Conservation (phyloP, 2,329 filamentous ascomycete species). For the Lomentospora prolificans region DNA sequence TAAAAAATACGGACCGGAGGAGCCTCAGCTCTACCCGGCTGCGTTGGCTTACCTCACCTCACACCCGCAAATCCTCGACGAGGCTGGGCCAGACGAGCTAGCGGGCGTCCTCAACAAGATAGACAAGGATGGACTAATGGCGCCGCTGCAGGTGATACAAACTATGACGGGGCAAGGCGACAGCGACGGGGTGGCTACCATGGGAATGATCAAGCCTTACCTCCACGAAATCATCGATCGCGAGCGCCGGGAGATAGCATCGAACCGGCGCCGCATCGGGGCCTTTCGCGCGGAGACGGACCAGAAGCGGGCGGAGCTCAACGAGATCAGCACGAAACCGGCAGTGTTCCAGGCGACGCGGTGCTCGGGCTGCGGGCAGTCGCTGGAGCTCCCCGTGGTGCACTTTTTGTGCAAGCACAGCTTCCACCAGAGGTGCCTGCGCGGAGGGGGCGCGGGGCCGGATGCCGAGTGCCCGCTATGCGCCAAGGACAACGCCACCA, state of each 20-base stretch:
- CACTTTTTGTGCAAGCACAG: slow-evolving; percentile 97
- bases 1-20: slow-evolving; percentile 81
- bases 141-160: slow-evolving; percentile 91
- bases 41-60: slow-evolving; percentile 91
- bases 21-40: slow-evolving; percentile 85
- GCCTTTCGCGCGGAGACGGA: slow-evolving; percentile 80
- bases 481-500: slow-evolving; percentile 72
- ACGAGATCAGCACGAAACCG: slow-evolving; percentile 67
- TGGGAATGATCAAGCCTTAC: slow-evolving; percentile 95
- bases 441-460: slow-evolving; percentile 33
- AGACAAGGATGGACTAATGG: slow-evolving; percentile 84
- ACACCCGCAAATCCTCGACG: slow-evolving; percentile 67
- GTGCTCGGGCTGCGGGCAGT: slow-evolving; percentile 70
- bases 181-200: slow-evolving; percentile 66
- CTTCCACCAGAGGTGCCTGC: slow-evolving; percentile 85
- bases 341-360: slow-evolving; percentile 84
- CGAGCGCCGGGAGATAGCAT: slow-evolving; percentile 74
- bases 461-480: slow-evolving; percentile 82
- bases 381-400: slow-evolving; percentile 78
- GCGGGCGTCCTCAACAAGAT: slow-evolving; percentile 74
- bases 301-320: slow-evolving; percentile 67
- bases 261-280: slow-evolving; percentile 70
- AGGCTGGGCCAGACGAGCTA: slow-evolving; percentile 76
- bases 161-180: slow-evolving; percentile 56
- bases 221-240: slow-evolving; percentile 79